Base-by-base conservation (phyloP, 495 filamentous ascomycete genomes). In the Lepidopterella palustris region DNA sequence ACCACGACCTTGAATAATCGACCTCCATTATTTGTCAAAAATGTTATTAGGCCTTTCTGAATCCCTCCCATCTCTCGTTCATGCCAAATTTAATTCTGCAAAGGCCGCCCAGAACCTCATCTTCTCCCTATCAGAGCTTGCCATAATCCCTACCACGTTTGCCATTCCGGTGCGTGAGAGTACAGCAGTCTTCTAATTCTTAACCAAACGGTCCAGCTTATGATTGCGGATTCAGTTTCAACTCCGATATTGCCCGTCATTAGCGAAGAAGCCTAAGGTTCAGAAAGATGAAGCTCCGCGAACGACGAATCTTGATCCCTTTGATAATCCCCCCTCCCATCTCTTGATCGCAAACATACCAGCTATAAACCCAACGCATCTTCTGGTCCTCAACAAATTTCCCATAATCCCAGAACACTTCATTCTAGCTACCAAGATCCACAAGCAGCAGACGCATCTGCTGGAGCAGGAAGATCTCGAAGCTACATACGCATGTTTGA, bases 371-470 rank as follows among this genome's bases (percentile, higher is more conserved):
- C 79, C 80, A 10, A 74, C 75, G 6, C 87, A 92, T 71, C 72
- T 78, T 58, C 77, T 92, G 35, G 81, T 92, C 25, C 74, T 95
- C 49, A 92, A 92, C 74, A 92, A 91, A 69, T 95, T 83, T 67
- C 87, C 89, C 18, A 79, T 95, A 20, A 88, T 91, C 28, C 80
- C 81, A 0, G 79, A 88, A 51, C 89, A 95, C 70, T 90, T 88
- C 73, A 89, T 95, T 59, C 78, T 95, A 51, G 80, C 84, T 0
- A 95, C 89, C 1, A 82, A 68, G 50, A 72, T 70, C 21, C 84
- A 86, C 76, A 82, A 85, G 61, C 69, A 74, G 2, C 89, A 92
- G 72, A 87, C 85, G 0, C 76, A 88, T 64, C 56, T 89, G 0
- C 74, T 95, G 4, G 84, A 87, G 48, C 67, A 75, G 25, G 77